phyloP scores from a whole-genome alignment of 169 alveolate species.

The Eimeria praecox region DNA sequence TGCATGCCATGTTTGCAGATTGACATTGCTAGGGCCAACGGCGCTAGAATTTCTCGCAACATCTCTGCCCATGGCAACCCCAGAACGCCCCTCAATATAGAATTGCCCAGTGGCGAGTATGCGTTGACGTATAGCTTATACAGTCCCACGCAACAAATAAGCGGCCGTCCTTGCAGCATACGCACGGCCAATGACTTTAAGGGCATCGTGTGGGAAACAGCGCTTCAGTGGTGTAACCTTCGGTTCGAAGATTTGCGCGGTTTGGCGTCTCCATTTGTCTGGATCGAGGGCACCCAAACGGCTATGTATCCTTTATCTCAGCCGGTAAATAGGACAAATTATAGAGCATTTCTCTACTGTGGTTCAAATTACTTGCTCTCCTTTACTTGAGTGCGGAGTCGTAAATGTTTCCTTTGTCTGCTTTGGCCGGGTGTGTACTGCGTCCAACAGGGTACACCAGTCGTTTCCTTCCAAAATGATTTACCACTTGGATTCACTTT shows the following conservation, averaged over 20 bases:
- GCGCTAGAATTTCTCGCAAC: constrained; percentile 15
- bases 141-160: constrained; percentile 43
- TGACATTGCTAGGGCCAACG: constrained; percentile 55
- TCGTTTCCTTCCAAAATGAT: constrained; percentile 61
- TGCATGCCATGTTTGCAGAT: constrained; percentile 6
- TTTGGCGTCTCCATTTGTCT: constrained; percentile 32
- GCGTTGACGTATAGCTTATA: constrained; percentile 44
- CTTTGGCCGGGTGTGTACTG: not conserved
- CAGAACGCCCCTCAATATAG: constrained; percentile 29
- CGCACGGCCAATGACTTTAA: constrained; percentile 27
- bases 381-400: not conserved
- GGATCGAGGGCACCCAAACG: constrained; percentile 64
- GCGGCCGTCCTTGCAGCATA: constrained; percentile 61
- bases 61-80: constrained; percentile 60
- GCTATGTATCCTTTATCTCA: constrained; percentile 61
- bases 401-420: not conserved
- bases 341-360: not conserved
- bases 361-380: not conserved
- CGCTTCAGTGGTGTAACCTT: constrained; percentile 29
- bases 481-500: constrained; percentile 33
- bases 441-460: constrained; percentile 52
- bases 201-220: constrained; percentile 46
- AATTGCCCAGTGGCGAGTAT: constrained; percentile 36
- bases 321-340: not conserved
- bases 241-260: constrained; percentile 22